Percentiles rank a stretch among this genome's conserved stretches.
phyloP scores from a whole-genome alignment of 2,329 filamentous ascomycete genomes.

The Penicillium sp. region DNA sequence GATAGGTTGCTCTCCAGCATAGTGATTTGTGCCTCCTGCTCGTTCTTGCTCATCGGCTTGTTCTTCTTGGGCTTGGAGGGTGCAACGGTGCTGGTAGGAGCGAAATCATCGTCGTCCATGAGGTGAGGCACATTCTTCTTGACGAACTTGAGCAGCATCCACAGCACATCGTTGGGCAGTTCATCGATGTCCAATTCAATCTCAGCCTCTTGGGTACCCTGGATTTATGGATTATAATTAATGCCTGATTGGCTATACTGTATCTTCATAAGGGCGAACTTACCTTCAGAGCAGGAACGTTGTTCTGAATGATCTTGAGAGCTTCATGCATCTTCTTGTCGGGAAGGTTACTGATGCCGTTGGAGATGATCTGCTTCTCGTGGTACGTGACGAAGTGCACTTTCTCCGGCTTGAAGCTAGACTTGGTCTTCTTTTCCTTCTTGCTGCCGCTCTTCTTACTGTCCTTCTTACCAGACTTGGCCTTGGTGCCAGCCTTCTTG shows the following conservation, averaged over 20 bases:
- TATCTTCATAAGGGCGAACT: conserved; percentile 13
- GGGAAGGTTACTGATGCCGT: conserved; percentile 75
- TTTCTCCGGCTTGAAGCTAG: conserved; percentile 45
- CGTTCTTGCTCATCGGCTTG: conserved; percentile 50
- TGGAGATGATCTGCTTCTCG: conserved; percentile 89
- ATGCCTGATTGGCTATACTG: neutral
- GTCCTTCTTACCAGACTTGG: conserved; percentile 45
- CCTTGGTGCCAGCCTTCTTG: conserved; percentile 45
- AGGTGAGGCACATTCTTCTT: conserved; percentile 46
- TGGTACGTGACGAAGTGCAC: conserved; percentile 65
- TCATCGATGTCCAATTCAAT: conserved; percentile 49
- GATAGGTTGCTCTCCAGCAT: conserved; percentile 46
- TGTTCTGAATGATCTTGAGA: conserved; percentile 83
- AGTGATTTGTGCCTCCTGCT: conserved; percentile 49
- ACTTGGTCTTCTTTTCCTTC: conserved; percentile 52
- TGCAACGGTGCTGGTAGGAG: conserved; percentile 32
- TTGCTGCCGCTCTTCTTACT: conserved; percentile 45
- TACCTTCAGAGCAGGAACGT: conserved; percentile 67
- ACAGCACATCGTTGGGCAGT: conserved; percentile 45
- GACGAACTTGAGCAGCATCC: conserved; percentile 46
- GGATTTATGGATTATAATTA: conserved; percentile 4
- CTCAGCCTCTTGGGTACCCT: conserved; percentile 45
- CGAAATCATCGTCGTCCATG: conserved; percentile 41
- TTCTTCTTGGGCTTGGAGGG: conserved; percentile 48
- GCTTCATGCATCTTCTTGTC: conserved; percentile 73